Conservation (phyloP, 2,329 filamentous ascomycete genomes). For the Zasmidium citrigriseum region DNA sequence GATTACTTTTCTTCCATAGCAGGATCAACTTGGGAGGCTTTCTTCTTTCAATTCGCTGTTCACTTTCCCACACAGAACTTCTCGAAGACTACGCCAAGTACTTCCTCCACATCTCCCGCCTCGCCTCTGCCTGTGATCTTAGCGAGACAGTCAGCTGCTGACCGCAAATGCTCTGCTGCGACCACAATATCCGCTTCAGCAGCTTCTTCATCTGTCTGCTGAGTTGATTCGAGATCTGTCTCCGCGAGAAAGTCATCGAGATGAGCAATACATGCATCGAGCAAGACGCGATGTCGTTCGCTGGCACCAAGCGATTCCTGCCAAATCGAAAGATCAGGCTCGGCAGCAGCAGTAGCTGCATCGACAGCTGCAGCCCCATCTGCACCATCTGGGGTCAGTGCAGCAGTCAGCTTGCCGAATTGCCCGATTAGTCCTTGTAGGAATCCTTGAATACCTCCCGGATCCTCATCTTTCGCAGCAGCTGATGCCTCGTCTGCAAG, state of each 20-base stretch:
- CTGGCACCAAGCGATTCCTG: conserved; percentile 88
- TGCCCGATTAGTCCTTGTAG: conserved; percentile 63
- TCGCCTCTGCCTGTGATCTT: conserved; percentile 86
- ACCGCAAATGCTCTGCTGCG: conserved; percentile 83
- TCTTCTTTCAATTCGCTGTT: not conserved
- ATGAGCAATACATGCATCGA: conserved; percentile 70
- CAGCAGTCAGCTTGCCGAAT: conserved; percentile 70
- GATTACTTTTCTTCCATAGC: not conserved
- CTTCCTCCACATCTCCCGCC: conserved; percentile 88
- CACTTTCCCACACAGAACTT: conserved; percentile 61
- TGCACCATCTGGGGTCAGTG: conserved; percentile 33
- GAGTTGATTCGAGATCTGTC: conserved; percentile 36
- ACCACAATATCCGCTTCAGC: conserved; percentile 78
- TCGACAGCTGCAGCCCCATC: not conserved
- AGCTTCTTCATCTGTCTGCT: conserved; percentile 13
- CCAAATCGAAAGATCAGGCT: conserved; percentile 65
- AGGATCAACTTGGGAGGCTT: conserved; percentile 4
- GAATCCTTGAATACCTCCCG: conserved; percentile 69
- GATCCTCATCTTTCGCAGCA: conserved; percentile 42
- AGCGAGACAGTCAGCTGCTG: conserved; percentile 76
- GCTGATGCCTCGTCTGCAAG: conserved; percentile 26
- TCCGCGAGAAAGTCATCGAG: conserved; percentile 72
- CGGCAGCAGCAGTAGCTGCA: conserved; percentile 34
- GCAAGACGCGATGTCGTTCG: conserved; percentile 80
- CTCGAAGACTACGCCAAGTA: conserved; percentile 95